phyloP scores from a whole-genome alignment of 73 alveolate species.

The Blepharisma stoltei region DNA sequence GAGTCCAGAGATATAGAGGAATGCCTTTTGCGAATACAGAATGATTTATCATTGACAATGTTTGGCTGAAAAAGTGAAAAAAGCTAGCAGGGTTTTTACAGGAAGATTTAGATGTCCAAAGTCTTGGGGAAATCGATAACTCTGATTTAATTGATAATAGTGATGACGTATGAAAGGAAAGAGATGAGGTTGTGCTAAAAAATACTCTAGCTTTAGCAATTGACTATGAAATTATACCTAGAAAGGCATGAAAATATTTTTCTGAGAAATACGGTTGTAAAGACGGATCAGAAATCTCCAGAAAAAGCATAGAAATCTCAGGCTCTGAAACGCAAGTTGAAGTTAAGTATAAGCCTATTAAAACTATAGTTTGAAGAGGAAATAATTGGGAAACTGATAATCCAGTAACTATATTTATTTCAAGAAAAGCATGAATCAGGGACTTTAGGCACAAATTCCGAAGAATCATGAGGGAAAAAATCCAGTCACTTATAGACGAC shows the following conservation, averaged over 20 bases:
- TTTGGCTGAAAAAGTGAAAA: slow-evolving; percentile 19
- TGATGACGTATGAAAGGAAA: neutral
- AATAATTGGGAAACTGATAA: neutral
- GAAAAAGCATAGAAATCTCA: slow-evolving; percentile 11
- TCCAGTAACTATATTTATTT: neutral
- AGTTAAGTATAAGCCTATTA: neutral
- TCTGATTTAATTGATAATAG: neutral
- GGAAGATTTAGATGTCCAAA: neutral
- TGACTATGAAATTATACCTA: slow-evolving; percentile 2
- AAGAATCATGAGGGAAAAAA: too few species aligned
- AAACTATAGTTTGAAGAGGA: neutral
- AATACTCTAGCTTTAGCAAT: neutral
- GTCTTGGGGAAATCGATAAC: neutral
- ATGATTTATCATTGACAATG: neutral
- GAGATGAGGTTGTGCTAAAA: neutral
- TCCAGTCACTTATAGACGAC: too few species aligned
- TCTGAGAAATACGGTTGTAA: neutral
- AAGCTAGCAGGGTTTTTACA: neutral
- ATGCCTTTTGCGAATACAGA: slow-evolving; percentile 9
- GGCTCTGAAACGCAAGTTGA: neutral
- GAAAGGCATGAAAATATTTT: slow-evolving; percentile 1
- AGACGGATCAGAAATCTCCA: neutral
- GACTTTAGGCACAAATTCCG: neutral
- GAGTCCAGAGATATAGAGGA: neutral
- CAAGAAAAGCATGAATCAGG: neutral